Evolutionary conservation across 2,329 filamentous ascomycete genomes (phyloP).

Genomic region (Thelonectria rubi): DNA sequence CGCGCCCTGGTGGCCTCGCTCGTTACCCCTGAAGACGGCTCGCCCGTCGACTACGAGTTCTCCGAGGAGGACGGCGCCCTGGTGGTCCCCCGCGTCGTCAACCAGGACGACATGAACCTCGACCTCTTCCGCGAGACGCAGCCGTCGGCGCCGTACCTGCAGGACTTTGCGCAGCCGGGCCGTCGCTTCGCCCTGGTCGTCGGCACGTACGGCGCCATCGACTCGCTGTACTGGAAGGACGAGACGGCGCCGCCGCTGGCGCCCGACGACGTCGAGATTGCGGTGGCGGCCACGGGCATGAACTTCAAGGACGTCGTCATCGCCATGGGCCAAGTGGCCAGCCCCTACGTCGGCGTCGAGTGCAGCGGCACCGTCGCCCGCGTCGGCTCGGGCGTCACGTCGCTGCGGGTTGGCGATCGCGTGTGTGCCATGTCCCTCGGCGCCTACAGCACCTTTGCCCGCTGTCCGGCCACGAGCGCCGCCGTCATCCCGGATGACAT

Average conservation of each 20-base stretch:
- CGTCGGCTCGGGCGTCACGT: conserved; percentile 45
- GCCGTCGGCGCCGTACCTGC: conserved; percentile 39
- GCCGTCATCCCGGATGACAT: conserved; percentile 26
- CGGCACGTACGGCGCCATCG: conserved; percentile 49
- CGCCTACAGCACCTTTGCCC: conserved; percentile 27
- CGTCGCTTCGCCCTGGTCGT: conserved; percentile 51
- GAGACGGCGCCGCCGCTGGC: conserved; percentile 42
- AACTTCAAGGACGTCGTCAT: conserved; percentile 59
- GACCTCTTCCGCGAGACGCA: conserved; percentile 41
- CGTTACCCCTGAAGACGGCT: conserved; percentile 25
- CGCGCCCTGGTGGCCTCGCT: conserved; percentile 37
- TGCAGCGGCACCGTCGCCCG: conserved; percentile 51
- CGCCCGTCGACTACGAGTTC: conserved; percentile 43
- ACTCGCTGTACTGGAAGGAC: conserved; percentile 54
- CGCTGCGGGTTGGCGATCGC: conserved; percentile 24
- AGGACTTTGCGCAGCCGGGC: conserved; percentile 50
- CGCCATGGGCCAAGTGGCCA: conserved; percentile 50
- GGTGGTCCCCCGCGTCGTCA: conserved; percentile 43
- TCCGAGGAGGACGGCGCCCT: conserved; percentile 41
- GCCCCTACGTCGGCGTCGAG: conserved; percentile 51
- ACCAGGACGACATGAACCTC: conserved; percentile 40
- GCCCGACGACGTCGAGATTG: conserved; percentile 53
- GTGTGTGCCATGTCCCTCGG: conserved; percentile 28
- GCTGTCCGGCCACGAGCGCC: conserved; percentile 55
- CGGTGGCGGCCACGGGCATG: conserved; percentile 54